phyloP scores from a whole-genome alignment of 129 eudicot species.

The Mikania micrantha region DNA sequence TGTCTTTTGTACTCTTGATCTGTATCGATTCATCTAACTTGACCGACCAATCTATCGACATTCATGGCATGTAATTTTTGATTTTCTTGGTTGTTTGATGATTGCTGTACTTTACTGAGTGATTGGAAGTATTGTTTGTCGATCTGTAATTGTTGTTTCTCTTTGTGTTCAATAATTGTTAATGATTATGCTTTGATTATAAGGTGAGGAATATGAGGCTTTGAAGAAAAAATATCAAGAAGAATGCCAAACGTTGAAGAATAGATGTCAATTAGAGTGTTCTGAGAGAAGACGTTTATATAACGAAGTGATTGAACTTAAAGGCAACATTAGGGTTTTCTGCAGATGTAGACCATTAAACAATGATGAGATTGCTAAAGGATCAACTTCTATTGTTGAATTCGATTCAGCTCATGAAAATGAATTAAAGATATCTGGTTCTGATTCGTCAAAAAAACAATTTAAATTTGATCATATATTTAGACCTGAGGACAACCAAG shows the following conservation, averaged over 20 bases:
- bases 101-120: neutral
- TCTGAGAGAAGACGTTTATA: conserved; percentile 66
- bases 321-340: conserved; percentile 93
- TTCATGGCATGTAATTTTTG: conserved; percentile 19
- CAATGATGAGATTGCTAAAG: conserved; percentile 65
- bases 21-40: neutral
- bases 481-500: conserved; percentile 81
- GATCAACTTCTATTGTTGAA: conserved; percentile 55
- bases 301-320: conserved; percentile 90
- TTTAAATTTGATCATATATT: conserved; percentile 89
- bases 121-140: neutral
- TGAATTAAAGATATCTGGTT: conserved; percentile 56
- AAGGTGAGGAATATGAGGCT: conserved; percentile 55
- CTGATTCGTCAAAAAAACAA: conserved; percentile 79
- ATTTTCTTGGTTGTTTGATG: neutral
- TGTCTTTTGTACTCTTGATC: neutral
- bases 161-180: neutral
- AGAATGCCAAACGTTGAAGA: conserved; percentile 53
- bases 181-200: conserved; percentile 3
- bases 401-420: conserved; percentile 71
- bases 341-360: conserved; percentile 89
- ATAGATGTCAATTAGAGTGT: conserved; percentile 59
- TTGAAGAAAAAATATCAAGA: conserved; percentile 58
- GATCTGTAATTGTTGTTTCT: neutral
- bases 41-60: neutral